A percentile compares a stretch with the other conserved stretches of the same genome.
Conservation (phyloP, 192 early-diverging fungal genomes). For the Funneliformis mosseae region DNA sequence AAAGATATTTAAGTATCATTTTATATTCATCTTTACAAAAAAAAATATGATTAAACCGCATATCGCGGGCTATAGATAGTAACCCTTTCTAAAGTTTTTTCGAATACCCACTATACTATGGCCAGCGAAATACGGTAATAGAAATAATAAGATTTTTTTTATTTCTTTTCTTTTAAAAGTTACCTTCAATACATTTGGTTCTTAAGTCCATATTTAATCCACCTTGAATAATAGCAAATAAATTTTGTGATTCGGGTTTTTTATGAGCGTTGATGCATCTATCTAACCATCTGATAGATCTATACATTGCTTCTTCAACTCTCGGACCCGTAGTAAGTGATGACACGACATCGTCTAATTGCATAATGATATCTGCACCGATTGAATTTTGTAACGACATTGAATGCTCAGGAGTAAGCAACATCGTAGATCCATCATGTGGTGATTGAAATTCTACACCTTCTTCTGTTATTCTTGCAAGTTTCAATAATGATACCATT, state of each 20-base stretch:
- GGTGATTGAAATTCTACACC: constrained; percentile 87
- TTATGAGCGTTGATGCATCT: constrained; percentile 77
- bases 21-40: too few species aligned
- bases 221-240: constrained; percentile 91
- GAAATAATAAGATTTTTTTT: background rate
- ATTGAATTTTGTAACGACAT: constrained; percentile 85
- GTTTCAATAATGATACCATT: constrained; percentile 86
- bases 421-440: constrained; percentile 78
- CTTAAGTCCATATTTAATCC: constrained; percentile 72
- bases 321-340: constrained; percentile 78
- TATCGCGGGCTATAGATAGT: too few species aligned
- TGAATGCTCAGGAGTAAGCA: constrained; percentile 86
- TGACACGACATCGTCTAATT: constrained; percentile 87
- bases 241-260: constrained; percentile 71
- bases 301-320: constrained; percentile 88
- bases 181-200: constrained; percentile 64
- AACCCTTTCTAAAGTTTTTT: too few species aligned
- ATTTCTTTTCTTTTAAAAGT: too few species aligned
- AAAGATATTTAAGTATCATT: too few species aligned
- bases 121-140: background rate
- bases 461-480: constrained; percentile 82
- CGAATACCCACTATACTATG: too few species aligned
- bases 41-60: too few species aligned
- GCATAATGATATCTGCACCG: constrained; percentile 91
- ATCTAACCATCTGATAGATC: constrained; percentile 88